Base-by-base conservation (phyloP, 257 asterid species). In the Rauvolfia tetraphylla region DNA sequence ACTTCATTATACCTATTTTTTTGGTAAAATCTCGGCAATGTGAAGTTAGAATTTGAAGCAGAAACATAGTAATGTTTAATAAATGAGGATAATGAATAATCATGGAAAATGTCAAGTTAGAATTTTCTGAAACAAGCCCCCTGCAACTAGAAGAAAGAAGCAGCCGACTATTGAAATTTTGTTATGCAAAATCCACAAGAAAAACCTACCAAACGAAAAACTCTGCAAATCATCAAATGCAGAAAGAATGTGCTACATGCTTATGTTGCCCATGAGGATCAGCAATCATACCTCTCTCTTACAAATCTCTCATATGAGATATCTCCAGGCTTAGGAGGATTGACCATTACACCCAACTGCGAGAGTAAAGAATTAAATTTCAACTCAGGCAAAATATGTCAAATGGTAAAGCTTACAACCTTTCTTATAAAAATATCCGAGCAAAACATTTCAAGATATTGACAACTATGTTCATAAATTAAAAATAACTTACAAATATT, bases 271-370 rank as follows among this genome's bases (percentile, higher is more conserved):
- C 38, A 49, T 25, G 42, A 20, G 57, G 42, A 41, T 56, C 78
- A 80, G 62, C 22, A 44, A 34, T 68, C 73, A 9, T 88, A 93
- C 99, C 99, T 93, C 87, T 96, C 97, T 73, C 91, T 84, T 27
- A 73, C 82, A 75, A n/a, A 96, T 85, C 83, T 83, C 27, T 90
- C 99, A 39, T 90, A 93, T 20, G 99, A 96, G 81, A 93, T 91
- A 81, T 96, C 98, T 68, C 98, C 98, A 68, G 96, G 97, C 81
- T 89, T 85, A 61, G 91, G 98, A 78, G 98, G 98, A 82, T 77
- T 91, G 69, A 90, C 89, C 99, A 95, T 95, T 33, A 95, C 91
- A 72, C 99, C 99, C 88, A 93, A 85, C 99, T 95, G 89, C 74
- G 78, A 85, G 51, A 79, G 9, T 31, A 10, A 61, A 81, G 69